Evolutionary conservation across 2,329 filamentous ascomycete genomes (phyloP).

Genomic region (Diaporthe sp.): DNA sequence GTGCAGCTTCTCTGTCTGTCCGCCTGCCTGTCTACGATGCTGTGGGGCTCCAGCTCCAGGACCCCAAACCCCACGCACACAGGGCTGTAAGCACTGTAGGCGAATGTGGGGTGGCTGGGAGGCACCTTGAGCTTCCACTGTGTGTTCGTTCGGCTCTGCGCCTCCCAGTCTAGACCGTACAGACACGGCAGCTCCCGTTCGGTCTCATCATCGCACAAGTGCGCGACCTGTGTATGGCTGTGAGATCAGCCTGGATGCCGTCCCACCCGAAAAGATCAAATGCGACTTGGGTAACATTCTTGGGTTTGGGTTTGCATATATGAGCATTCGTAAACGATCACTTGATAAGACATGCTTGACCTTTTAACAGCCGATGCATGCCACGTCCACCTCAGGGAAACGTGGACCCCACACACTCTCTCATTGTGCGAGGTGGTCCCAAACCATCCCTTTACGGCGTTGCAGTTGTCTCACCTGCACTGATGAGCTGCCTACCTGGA

Average conservation of each 20-base stretch:
- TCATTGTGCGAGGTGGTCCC: neutral
- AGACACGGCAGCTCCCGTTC: neutral
- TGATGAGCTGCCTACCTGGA: neutral
- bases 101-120: constrained; percentile 14
- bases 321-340: neutral
- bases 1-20: neutral
- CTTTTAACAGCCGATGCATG: neutral
- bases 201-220: too few relatives aligned
- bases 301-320: neutral
- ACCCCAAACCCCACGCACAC: neutral
- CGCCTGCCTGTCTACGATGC: neutral
- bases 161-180: neutral
- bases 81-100: neutral
- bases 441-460: neutral
- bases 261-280: neutral
- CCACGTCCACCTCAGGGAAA: neutral
- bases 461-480: neutral
- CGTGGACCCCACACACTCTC: neutral
- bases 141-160: too few relatives aligned
- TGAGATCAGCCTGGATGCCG: neutral
- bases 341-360: neutral
- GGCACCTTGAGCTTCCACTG: neutral
- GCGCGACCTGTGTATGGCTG: too few relatives aligned
- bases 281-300: neutral
- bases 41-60: constrained; percentile 10